Base-by-base conservation (phyloP, 2,329 filamentous ascomycete genomes). In the Aspergillus vadensis region DNA sequence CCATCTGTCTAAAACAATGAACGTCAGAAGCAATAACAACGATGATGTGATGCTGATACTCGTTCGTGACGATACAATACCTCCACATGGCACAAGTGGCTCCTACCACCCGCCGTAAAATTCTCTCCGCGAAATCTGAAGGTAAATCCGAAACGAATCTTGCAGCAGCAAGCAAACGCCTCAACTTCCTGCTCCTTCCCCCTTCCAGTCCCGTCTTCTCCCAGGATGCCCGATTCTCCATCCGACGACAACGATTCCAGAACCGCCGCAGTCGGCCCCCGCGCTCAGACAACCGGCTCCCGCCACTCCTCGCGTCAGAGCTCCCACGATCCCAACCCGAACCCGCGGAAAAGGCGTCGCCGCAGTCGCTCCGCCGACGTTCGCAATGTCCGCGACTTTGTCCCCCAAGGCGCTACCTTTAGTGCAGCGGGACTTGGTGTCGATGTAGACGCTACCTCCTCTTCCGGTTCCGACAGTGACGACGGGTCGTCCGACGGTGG, bases 231-330 rank as follows among this genome's bases (percentile, higher is more conserved):
- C 52, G 65, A 68, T 30, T 63, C 59, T 27, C 69, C 71, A 27
- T 71, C 66, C 47, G 73, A 77, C 52, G 74, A 78, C 32, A 71
- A 73, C 52, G 76, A 83, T 65, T 83, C 81, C 17, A 74, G 81
- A 51, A 83, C 79, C 39, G 78, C 78, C 49, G 72, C 75, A 2
- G 71, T 82, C 23, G 79, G 79, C 15, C 64, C 69, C 39, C 78
- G 78, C 17, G 60, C 57, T 49, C 70, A 66, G 15, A 69, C 67
- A 27, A 67, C 67, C 30, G 63, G 60, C 41, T 70, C 70, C 57
- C 64, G 63, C 64, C 65, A 65, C 54, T 41, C 56, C 36, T 63
- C 59, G 19, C 53, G 53, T 12, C 53, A 55, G 43, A 64, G 70
- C 60, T 69, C 69, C 14, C 59, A 65, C 38, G 61, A 69, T 60